A percentile compares a stretch with the other conserved stretches of the same genome.
Conservation (phyloP, 148 eudicot species). For the Rhododendron mucronatum region DNA sequence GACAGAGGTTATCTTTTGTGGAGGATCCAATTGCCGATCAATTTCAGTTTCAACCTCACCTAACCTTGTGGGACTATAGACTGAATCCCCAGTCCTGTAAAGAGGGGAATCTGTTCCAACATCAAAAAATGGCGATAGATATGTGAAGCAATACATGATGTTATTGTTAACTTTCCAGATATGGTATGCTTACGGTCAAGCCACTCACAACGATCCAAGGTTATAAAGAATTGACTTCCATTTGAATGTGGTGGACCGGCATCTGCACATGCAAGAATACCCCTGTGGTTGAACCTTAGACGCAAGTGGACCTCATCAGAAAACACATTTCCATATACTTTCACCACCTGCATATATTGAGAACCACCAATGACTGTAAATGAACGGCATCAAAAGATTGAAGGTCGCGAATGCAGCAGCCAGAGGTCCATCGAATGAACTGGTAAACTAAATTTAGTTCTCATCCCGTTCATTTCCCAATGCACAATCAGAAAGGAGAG, state of each 20-base stretch:
- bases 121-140: background rate
- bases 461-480: background rate
- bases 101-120: constrained; percentile 3
- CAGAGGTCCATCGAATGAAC: background rate
- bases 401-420: background rate
- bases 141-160: background rate
- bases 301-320: constrained; percentile 93
- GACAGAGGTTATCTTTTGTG: constrained; percentile 66
- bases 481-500: background rate
- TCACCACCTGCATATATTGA: constrained; percentile 65
- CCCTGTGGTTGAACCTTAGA: constrained; percentile 88
- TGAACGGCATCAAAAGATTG: background rate
- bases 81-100: constrained; percentile 91
- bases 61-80: constrained; percentile 71
- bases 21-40: constrained; percentile 84
- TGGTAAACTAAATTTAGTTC: background rate
- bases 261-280: constrained; percentile 89
- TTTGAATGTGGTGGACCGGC: constrained; percentile 78
- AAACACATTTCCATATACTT: constrained; percentile 81
- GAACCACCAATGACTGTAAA: background rate
- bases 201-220: constrained; percentile 95
- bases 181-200: constrained; percentile 92
- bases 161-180: constrained; percentile 69
- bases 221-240: constrained; percentile 88
- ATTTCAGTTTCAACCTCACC: constrained; percentile 86